Conservation (phyloP, 1,284 basidiomycete genomes). For the Tilletia indica region DNA sequence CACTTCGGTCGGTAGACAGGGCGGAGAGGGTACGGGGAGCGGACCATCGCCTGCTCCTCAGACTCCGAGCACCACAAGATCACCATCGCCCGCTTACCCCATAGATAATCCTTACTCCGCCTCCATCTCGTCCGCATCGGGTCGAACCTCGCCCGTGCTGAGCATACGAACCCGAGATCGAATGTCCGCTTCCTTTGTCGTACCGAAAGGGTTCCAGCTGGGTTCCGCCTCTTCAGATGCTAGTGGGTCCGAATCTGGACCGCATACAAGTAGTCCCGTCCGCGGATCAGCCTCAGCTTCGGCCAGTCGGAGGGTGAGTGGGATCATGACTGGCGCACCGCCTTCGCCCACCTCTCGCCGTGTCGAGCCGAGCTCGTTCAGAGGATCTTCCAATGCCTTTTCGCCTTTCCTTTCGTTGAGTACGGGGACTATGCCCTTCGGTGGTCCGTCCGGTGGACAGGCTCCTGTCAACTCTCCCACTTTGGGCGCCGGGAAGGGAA, state of each 20-base stretch:
- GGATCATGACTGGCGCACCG: slow-evolving; percentile 29
- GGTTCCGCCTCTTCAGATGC: slow-evolving; percentile 2
- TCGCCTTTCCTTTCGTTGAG: slow-evolving; percentile 35
- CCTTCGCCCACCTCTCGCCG: slow-evolving; percentile 28
- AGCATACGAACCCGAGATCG: slow-evolving; percentile 19
- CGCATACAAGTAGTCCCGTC: slow-evolving; percentile 25
- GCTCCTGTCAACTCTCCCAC: too few species aligned
- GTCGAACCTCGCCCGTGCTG: slow-evolving; percentile 35
- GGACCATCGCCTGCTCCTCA: slow-evolving; percentile 25
- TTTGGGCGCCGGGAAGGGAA: not conserved
- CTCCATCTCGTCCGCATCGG: slow-evolving; percentile 22
- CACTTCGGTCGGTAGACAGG: not conserved
- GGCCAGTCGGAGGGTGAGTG: slow-evolving; percentile 32
- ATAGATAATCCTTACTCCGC: slow-evolving; percentile 31
- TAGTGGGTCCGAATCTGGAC: slow-evolving; percentile 20
- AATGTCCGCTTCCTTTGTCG: slow-evolving; percentile 17
- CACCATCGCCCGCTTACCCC: slow-evolving; percentile 33
- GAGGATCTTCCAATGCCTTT: slow-evolving; percentile 33
- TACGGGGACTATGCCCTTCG: slow-evolving; percentile 4
- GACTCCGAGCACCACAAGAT: slow-evolving; percentile 33
- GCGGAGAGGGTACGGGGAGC: not conserved
- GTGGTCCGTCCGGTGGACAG: too few species aligned
- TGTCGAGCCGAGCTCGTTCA: slow-evolving; percentile 18
- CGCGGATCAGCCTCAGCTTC: slow-evolving; percentile 25
- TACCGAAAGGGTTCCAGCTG: slow-evolving; percentile 23